A percentile compares a stretch with the other conserved stretches of the same genome.
Evolutionary conservation across 257 asterid species (phyloP).

Genomic region (Euphrasia confusa): DNA sequence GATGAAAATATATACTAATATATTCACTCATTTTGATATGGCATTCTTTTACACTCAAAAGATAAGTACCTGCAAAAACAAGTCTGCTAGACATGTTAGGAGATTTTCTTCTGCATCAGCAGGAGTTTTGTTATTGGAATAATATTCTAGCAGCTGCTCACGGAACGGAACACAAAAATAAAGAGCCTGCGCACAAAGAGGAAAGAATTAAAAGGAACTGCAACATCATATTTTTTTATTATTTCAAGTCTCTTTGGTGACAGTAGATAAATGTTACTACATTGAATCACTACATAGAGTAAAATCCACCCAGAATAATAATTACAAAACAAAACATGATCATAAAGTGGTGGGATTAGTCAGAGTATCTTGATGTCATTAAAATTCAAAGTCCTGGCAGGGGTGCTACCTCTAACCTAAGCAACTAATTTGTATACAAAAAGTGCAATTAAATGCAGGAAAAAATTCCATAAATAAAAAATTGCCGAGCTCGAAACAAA

Average conservation of each 20-base stretch:
- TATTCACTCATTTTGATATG: conserved; percentile 10
- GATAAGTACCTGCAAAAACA: conserved; percentile 66
- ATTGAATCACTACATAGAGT: background rate
- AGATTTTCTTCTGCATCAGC: conserved; percentile 86
- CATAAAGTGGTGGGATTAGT: background rate
- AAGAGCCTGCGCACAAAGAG: conserved; percentile 59
- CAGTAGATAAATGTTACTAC: background rate
- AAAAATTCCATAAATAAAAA: background rate
- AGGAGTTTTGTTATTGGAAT: conserved; percentile 59
- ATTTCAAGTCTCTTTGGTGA: background rate
- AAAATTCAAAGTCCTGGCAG: background rate
- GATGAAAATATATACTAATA: background rate
- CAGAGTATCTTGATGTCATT: background rate
- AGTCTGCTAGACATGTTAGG: conserved; percentile 83
- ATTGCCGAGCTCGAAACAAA: conserved; percentile 1
- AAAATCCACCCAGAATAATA: conserved; percentile 8
- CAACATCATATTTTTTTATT: background rate
- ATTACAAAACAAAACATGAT: background rate
- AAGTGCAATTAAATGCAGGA: background rate
- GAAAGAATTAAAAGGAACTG: background rate
- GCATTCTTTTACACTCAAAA: conserved; percentile 10
- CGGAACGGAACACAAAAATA: conserved; percentile 95
- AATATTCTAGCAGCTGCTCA: conserved; percentile 80
- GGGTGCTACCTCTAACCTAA: conserved; percentile 14
- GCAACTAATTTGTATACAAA: background rate